phyloP scores from a whole-genome alignment of 805 yeast genomes.

The Saccharomycopsis fibuligera region DNA sequence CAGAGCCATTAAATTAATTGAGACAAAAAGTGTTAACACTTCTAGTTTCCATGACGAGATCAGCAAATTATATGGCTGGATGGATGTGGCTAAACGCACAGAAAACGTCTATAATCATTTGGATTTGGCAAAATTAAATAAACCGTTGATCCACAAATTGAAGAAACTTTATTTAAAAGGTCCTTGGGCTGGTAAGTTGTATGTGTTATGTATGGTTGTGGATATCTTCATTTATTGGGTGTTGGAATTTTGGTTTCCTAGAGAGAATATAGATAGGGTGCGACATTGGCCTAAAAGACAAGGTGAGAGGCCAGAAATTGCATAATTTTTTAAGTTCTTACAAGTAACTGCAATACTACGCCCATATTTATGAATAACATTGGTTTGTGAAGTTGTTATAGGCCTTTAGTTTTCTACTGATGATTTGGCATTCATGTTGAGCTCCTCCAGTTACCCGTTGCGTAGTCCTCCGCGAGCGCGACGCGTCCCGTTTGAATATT shows the following conservation, averaged over 20 bases:
- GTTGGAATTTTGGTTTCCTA: slow-evolving; percentile 69
- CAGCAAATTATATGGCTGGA: slow-evolving; percentile 84
- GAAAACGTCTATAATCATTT: slow-evolving; percentile 67
- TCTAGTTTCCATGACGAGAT: slow-evolving; percentile 73
- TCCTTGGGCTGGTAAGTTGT: slow-evolving; percentile 80
- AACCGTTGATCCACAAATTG: slow-evolving; percentile 53
- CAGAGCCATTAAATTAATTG: slow-evolving; percentile 58
- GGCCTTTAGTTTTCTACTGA: too few relatives aligned
- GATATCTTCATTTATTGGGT: slow-evolving; percentile 61
- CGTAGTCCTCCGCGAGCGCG: too few relatives aligned
- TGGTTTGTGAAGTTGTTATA: slow-evolving; percentile 96
- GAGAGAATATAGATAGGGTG: slow-evolving; percentile 61
- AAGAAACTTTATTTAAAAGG: slow-evolving; percentile 64
- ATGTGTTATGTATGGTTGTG: slow-evolving; percentile 71
- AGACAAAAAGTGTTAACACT: slow-evolving; percentile 58
- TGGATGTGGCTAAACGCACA: slow-evolving; percentile 78
- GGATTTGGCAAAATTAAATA: slow-evolving; percentile 36
- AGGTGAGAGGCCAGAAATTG: slow-evolving; percentile 1
- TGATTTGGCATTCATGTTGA: too few relatives aligned
- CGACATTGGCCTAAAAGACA: slow-evolving; percentile 71
- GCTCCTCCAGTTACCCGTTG: too few relatives aligned
- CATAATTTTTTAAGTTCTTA: too few relatives aligned
- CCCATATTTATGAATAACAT: slow-evolving; percentile 90
- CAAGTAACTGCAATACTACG: too few relatives aligned
- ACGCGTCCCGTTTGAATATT: too few relatives aligned